A percentile compares a stretch with the other conserved stretches of the same genome.
Conservation (phyloP, 495 filamentous ascomycete genomes). For the Podospora anserina region DNA sequence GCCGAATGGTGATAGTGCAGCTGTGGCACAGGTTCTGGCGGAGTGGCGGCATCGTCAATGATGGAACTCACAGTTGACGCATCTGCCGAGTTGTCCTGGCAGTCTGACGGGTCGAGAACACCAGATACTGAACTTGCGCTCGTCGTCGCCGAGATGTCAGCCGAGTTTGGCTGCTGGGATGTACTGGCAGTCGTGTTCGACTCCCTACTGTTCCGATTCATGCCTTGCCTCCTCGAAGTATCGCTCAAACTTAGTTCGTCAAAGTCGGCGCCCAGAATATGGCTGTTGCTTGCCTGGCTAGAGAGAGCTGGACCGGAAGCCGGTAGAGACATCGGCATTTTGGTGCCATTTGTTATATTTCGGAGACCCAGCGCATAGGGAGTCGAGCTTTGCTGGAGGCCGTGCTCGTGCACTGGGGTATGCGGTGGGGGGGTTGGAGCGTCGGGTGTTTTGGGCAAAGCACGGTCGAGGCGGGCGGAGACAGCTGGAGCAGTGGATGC, state of each 20-base stretch:
- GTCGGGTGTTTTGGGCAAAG: slow-evolving; percentile 35
- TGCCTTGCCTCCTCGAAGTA: slow-evolving; percentile 30
- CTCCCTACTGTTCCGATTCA: slow-evolving; percentile 47
- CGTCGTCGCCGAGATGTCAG: slow-evolving; percentile 46
- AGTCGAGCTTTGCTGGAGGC: slow-evolving; percentile 4
- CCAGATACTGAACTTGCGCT: slow-evolving; percentile 51
- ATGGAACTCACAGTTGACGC: slow-evolving; percentile 44
- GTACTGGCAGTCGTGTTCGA: slow-evolving; percentile 47
- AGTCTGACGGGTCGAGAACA: slow-evolving; percentile 42
- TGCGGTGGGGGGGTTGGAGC: slow-evolving; percentile 40
- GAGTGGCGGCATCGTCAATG: slow-evolving; percentile 36
- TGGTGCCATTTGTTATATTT: slow-evolving; percentile 8
- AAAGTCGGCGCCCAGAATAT: slow-evolving; percentile 26
- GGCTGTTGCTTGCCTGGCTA: slow-evolving; percentile 1
- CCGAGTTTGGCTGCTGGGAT: slow-evolving; percentile 42
- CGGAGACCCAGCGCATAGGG: slow-evolving; percentile 12
- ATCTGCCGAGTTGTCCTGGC: slow-evolving; percentile 37
- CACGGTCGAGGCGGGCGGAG: slow-evolving; percentile 27
- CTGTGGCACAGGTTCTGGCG: slow-evolving; percentile 45
- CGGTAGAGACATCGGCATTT: slow-evolving; percentile 18
- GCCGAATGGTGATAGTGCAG: slow-evolving; percentile 55
- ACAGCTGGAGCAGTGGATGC: slow-evolving; percentile 5
- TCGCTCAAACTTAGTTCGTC: slow-evolving; percentile 36
- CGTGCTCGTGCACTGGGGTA: slow-evolving; percentile 26
- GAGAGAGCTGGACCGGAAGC: slow-evolving; percentile 5